Percentiles rank a stretch among this genome's conserved stretches.
Evolutionary conservation across 768 basidiomycete genomes (phyloP).

Genomic region (Xerocomellus chrysenteron): DNA sequence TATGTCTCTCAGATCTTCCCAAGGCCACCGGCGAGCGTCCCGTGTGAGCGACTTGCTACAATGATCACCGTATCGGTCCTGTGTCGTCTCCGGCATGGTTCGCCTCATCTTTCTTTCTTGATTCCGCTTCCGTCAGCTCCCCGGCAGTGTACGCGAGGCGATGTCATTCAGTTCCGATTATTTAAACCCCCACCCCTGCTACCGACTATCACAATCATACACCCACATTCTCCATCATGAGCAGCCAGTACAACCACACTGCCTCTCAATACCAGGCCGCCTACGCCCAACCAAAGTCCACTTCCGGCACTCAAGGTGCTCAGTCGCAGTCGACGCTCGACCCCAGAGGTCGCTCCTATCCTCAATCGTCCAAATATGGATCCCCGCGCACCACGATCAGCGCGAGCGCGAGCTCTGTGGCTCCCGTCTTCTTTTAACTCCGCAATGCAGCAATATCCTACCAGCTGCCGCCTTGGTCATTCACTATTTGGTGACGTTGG

Average conservation of each 20-base stretch:
- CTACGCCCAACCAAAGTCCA: constrained; percentile 23
- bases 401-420: constrained; percentile 49
- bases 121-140: constrained; percentile 17
- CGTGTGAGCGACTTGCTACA: constrained; percentile 20
- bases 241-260: constrained; percentile 22
- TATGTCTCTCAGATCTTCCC: constrained; percentile 9
- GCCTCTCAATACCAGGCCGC: constrained; percentile 14
- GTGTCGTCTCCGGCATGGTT: constrained; percentile 32
- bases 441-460: not conserved
- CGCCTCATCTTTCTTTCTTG: constrained; percentile 25
- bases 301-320: constrained; percentile 7
- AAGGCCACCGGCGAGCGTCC: not conserved
- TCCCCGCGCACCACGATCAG: constrained; percentile 41
- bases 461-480: not conserved
- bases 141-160: constrained; percentile 21
- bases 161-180: constrained; percentile 21
- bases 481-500: not conserved
- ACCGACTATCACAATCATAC: not conserved
- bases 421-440: constrained; percentile 59
- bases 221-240: constrained; percentile 19
- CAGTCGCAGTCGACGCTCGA: constrained; percentile 24
- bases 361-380: constrained; percentile 26
- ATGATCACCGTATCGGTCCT: constrained; percentile 23
- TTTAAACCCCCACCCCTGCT: constrained; percentile 24
- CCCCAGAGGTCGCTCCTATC: constrained; percentile 19